Evolutionary conservation across 805 yeast genomes (phyloP).

Genomic region (Metschnikowia similis): DNA sequence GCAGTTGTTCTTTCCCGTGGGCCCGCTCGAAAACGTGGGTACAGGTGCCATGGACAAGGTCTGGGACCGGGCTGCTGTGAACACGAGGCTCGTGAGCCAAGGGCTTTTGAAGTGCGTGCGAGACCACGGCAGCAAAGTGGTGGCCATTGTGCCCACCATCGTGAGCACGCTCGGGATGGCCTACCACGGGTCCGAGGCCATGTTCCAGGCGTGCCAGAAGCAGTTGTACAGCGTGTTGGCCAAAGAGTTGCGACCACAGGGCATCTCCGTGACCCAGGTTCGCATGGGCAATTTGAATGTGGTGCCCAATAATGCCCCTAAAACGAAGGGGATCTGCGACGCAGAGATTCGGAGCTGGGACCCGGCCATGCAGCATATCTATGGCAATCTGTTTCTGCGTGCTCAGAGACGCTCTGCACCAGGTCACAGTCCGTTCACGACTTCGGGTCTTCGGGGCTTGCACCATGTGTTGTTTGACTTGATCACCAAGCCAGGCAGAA

Average conservation of each 20-base stretch:
- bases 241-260: constrained; percentile 34
- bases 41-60: constrained; percentile 50
- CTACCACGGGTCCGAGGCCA: constrained; percentile 60
- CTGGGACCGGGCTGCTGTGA: constrained; percentile 43
- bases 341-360: constrained; percentile 40
- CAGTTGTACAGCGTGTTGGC: constrained; percentile 31
- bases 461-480: constrained; percentile 39
- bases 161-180: constrained; percentile 52
- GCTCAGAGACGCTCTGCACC: constrained; percentile 30
- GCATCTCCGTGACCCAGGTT: constrained; percentile 35
- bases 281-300: constrained; percentile 38
- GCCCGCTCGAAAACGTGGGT: constrained; percentile 59
- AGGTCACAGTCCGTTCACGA: constrained; percentile 23
- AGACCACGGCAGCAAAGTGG: constrained; percentile 40
- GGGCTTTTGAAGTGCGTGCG: constrained; percentile 56
- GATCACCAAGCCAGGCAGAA: constrained; percentile 20
- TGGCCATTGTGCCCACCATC: constrained; percentile 53
- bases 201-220: constrained; percentile 45
- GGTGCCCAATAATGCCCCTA: constrained; percentile 17
- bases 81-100: constrained; percentile 48
- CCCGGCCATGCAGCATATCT: constrained; percentile 30
- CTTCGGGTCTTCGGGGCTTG: constrained; percentile 27
- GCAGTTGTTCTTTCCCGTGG: constrained; percentile 61
- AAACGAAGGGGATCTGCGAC: constrained; percentile 25
- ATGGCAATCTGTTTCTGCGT: constrained; percentile 28